phyloP scores from a whole-genome alignment of 148 eudicot species.

The Rhododendron vialii region DNA sequence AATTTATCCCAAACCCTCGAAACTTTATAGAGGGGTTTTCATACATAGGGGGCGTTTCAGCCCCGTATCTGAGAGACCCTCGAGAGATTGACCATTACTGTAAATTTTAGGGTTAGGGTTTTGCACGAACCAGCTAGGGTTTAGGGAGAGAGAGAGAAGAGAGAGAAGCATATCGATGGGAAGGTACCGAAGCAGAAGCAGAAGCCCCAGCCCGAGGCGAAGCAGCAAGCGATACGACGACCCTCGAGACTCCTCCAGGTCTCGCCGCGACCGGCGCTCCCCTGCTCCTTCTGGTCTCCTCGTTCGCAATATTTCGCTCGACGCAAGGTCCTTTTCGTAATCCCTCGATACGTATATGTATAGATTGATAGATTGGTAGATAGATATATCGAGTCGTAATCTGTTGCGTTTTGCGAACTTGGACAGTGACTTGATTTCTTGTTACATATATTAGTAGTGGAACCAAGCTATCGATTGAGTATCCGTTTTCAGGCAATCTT shows the following conservation, averaged over 20 bases:
- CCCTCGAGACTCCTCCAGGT: constrained; percentile 28
- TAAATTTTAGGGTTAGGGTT: not conserved
- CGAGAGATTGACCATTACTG: not conserved
- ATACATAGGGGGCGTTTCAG: not conserved
- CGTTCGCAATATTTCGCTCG: constrained; percentile 51
- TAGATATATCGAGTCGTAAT: not conserved
- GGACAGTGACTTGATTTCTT: not conserved
- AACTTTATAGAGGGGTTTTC: not conserved
- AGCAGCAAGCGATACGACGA: constrained; percentile 52
- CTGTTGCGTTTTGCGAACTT: not conserved
- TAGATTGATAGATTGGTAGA: not conserved
- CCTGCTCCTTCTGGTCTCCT: constrained; percentile 53
- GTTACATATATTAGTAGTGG: not conserved
- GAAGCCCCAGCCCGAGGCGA: constrained; percentile 40
- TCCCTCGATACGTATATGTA: not conserved
- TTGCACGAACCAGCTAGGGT: not conserved
- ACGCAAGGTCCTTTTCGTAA: constrained; percentile 29
- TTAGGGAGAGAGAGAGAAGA: constrained; percentile 5
- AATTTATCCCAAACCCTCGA: not conserved
- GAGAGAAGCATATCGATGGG: constrained; percentile 29
- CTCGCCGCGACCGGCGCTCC: constrained; percentile 32
- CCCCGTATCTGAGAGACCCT: not conserved
- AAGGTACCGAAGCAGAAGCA: constrained; percentile 46
- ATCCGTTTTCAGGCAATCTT: not conserved
- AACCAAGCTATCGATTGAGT: not conserved